Evolutionary conservation across 352 stramenopile genomes (phyloP).

Genomic region (Globisporangium recalcitrans): DNA sequence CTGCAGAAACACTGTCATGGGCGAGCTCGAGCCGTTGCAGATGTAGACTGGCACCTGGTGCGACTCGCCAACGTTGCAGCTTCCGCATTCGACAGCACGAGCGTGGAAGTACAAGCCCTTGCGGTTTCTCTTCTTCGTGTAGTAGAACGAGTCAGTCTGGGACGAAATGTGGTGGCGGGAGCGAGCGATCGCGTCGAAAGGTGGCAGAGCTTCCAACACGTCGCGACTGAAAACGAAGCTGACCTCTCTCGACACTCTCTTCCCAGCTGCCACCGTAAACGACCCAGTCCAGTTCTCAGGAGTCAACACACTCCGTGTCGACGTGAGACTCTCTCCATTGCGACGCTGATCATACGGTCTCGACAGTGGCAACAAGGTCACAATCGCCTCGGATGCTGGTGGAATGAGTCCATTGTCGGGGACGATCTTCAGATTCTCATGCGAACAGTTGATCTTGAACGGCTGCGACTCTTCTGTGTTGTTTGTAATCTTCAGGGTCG

Average conservation of each 20-base stretch:
- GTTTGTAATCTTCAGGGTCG: slow-evolving; percentile 52
- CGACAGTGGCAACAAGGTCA: slow-evolving; percentile 54
- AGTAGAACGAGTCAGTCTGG: slow-evolving; percentile 83
- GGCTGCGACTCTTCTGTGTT: slow-evolving; percentile 39
- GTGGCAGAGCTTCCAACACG: slow-evolving; percentile 35
- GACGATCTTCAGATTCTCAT: slow-evolving; percentile 54
- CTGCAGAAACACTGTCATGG: slow-evolving; percentile 84
- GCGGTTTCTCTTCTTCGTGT: slow-evolving; percentile 73
- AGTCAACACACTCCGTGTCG: slow-evolving; percentile 3
- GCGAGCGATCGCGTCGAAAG: slow-evolving; percentile 58
- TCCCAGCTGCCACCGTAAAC: slow-evolving; percentile 51
- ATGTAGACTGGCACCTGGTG: slow-evolving; percentile 82
- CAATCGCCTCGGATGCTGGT: slow-evolving; percentile 32
- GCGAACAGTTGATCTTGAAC: slow-evolving; percentile 46
- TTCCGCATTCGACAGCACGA: slow-evolving; percentile 77
- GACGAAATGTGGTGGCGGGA: slow-evolving; percentile 56
- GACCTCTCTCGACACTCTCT: slow-evolving; percentile 46
- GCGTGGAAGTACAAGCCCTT: slow-evolving; percentile 80
- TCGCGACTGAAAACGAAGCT: slow-evolving; percentile 55
- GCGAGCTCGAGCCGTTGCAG: slow-evolving; percentile 75
- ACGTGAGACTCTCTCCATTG: slow-evolving; percentile 10
- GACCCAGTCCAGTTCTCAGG: slow-evolving; percentile 57
- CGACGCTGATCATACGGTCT: slow-evolving; percentile 32
- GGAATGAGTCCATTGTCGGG: slow-evolving; percentile 37
- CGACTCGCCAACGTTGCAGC: slow-evolving; percentile 61